Base-by-base conservation (phyloP, 2,329 filamentous ascomycete species). In the Atkinsonella hypoxylon region DNA sequence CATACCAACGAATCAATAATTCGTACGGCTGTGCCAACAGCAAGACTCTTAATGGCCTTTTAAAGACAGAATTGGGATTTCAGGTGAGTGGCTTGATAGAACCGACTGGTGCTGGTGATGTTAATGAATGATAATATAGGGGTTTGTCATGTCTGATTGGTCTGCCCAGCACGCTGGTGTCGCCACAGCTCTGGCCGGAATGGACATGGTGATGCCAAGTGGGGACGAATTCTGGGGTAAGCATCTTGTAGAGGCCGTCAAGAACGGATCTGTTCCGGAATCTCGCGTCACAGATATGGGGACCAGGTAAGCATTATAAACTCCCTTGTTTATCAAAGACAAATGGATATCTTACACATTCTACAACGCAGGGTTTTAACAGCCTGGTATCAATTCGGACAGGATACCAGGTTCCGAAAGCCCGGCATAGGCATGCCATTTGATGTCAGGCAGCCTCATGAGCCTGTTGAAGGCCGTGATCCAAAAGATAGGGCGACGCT, bases 1-100 rank as follows among this genome's bases (percentile, higher is more conserved):
- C 78, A 0, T 88, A 87, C 66, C 78, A 87, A 60, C 78, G 83
- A 50, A 65, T 85, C 59, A 89, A 89, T 65, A 83, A 83, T 64
- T 83, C 77, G 18, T 86, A 85, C 57, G 78, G 72, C 3, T 89
- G 85, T 63, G 74, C 83, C 58, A 89, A 88, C 65, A 80, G 78
- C 54, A 79, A 82, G 53, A 68, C 78, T 0, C 68, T 83, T 44
- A 89, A 89, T 58, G 78, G 81, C 3, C 67, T 88, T 0, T 67
- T 89, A 46, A 89, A 81, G 61, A 73, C 70, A 2, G 77, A 81
- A 54, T 69, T 81, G 1, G 78, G 76, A 2, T 81, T 81, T 55
- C 72, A 76, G 54, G 57, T 59, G 36, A 2, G 48, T 22, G 10
- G 13, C 58, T 26, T 63, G 60, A 67, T 9, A 17, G 8, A 11